Percentiles rank a stretch among this genome's conserved stretches.
Evolutionary conservation across 2,329 filamentous ascomycete genomes (phyloP).

Genomic region (Trichothecium roseum): DNA sequence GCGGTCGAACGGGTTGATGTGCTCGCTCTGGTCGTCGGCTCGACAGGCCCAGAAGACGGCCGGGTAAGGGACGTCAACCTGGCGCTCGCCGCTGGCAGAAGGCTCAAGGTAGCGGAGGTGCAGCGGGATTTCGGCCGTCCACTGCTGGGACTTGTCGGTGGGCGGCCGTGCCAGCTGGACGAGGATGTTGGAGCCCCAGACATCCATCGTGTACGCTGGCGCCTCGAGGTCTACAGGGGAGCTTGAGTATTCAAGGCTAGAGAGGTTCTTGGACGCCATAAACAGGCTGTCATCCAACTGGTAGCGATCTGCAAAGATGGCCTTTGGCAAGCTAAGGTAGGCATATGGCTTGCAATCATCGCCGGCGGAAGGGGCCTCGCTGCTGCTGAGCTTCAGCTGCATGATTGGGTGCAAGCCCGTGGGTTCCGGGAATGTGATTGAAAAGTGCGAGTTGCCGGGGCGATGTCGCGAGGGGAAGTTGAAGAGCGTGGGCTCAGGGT

Average conservation of each 20-base stretch:
- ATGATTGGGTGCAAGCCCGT: conserved; percentile 79
- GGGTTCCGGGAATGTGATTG: conserved; percentile 54
- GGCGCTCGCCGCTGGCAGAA: conserved; percentile 38
- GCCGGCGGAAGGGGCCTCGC: conserved; percentile 35
- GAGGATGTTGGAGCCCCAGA: conserved; percentile 73
- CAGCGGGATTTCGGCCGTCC: conserved; percentile 64
- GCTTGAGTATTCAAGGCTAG: conserved; percentile 54
- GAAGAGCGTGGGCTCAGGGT: conserved; percentile 69
- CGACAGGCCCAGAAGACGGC: conserved; percentile 85
- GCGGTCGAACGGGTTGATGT: conserved; percentile 75
- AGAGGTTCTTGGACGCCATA: conserved; percentile 69
- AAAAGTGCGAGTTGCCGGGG: conserved; percentile 48
- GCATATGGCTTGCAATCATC: conserved; percentile 63
- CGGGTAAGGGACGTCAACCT: conserved; percentile 64
- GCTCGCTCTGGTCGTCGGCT: conserved; percentile 36
- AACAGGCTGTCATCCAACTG: conserved; percentile 71
- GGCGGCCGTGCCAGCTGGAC: conserved; percentile 57
- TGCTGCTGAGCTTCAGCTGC: conserved; percentile 50
- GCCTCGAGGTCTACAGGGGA: conserved; percentile 84
- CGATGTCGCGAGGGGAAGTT: conserved; percentile 72
- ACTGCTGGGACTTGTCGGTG: conserved; percentile 28
- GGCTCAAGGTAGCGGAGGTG: conserved; percentile 77
- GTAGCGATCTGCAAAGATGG: conserved; percentile 79
- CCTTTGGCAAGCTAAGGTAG: conserved; percentile 72
- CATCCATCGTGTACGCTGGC: conserved; percentile 64